Base-by-base conservation (phyloP, 2,329 filamentous ascomycete genomes). In the Dryadomyces quercivorus region DNA sequence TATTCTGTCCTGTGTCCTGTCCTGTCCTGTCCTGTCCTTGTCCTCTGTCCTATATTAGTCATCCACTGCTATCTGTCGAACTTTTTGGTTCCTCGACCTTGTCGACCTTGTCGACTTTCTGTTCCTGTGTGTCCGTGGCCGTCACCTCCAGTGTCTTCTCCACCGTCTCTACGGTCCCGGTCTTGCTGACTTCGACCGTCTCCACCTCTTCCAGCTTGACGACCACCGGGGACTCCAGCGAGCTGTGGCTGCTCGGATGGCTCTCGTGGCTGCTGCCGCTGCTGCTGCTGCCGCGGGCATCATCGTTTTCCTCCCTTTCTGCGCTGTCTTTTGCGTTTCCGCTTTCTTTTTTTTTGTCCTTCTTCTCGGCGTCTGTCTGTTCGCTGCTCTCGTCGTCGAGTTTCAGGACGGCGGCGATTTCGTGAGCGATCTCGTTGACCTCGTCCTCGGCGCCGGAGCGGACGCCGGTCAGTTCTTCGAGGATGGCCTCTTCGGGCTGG, bases 361-460 rank as follows among this genome's bases (percentile, higher is more conserved):
- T 47, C 7, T 20, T 16, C 45, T 31, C 6, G 21, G n/a, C n/a
- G n/a, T n/a, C n/a, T n/a, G n/a, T 22, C 12, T 20, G 16, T 20
- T 13, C n/a, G 31, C 13, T n/a, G 1, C 21, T 4, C 36, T 50
- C 21, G 7, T 34, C 43, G 20, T 57, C 51, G 3, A 60, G 51
- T 21, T 51, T 49, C 21, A 60, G 48, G 6, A 57, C 36, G 22
- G 57, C 56, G 36, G 51, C 58, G 5, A 59, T 57, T 18, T 55
- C 54, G 31, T 50, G 44, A 22, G 54, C 57, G 36, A 60, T 58
- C 22, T 58, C 50, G 9, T 60, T 42, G 38, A 58, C 56, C 36
- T 57, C 59, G 26, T 48, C 44, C 26, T 59, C 57, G 43, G 58
- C 56, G 4, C 50, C 45, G 15, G 56, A 46, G 10, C 36, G 54